A percentile compares a stretch with the other conserved stretches of the same genome.
These are phyloP conservation scores for Trametes elegans DNA, from an alignment of 768 basidiomycete species.

Conservation along the genomic window DNA sequence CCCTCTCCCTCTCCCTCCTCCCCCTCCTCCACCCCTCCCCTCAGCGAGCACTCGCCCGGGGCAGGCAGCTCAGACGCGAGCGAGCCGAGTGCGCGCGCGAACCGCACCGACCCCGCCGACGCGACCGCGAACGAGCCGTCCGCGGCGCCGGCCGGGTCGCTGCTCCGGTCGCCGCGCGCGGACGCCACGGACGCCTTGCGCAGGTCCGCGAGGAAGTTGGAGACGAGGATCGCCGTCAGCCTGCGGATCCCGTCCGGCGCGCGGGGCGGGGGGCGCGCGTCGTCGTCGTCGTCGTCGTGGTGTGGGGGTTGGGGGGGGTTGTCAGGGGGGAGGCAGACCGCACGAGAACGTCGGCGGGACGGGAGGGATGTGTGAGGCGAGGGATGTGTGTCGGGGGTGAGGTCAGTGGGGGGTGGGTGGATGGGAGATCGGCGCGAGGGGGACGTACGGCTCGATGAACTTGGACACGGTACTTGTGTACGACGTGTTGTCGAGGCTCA, in stretches of 20 bases:
- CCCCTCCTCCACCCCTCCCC: too few relatives aligned
- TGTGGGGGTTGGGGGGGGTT: too few relatives aligned
- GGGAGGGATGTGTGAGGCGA: too few relatives aligned
- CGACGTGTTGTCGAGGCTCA: too few relatives aligned
- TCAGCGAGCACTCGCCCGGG: background rate
- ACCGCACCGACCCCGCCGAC: background rate
- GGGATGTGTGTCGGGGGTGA: too few relatives aligned
- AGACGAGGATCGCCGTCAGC: background rate
- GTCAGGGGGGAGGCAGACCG: background rate
- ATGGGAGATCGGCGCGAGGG: too few relatives aligned
- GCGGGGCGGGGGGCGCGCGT: background rate
- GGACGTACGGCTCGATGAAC: background rate
- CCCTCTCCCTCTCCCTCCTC: too few relatives aligned
- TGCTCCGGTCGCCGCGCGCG: too few relatives aligned
- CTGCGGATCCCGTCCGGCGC: background rate
- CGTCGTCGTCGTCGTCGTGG: too few relatives aligned
- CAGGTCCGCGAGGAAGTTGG: background rate
- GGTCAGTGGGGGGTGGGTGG: too few relatives aligned
- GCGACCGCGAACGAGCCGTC: background rate
- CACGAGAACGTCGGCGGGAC: too few relatives aligned
- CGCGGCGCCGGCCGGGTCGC: too few relatives aligned
- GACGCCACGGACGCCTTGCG: background rate
- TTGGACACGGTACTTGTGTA: background rate
- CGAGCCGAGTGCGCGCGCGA: background rate
- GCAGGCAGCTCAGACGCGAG: background rate